Evolutionary conservation across 179 eudicot species (phyloP).

Genomic region (Vitellaria paradoxa): DNA sequence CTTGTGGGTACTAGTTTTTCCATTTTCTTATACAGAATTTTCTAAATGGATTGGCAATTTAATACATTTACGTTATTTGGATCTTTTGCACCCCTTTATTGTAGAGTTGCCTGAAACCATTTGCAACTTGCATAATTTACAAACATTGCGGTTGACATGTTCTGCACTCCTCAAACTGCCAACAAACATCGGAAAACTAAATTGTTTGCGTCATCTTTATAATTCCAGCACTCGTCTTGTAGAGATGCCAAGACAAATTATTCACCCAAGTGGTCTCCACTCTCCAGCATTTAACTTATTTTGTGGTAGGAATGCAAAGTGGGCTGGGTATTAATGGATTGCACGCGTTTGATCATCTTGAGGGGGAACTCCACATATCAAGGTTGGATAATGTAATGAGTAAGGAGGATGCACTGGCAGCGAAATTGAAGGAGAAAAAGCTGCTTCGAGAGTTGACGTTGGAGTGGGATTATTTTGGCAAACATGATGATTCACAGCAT

Average conservation of each 20-base stretch:
- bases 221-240: not conserved
- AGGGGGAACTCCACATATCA: not conserved
- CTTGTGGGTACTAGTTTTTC: slow-evolving; percentile 15
- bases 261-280: slow-evolving; percentile 1
- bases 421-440: slow-evolving; percentile 3
- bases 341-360: not conserved
- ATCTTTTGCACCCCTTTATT: slow-evolving; percentile 12
- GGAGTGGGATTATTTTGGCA: not conserved
- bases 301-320: not conserved
- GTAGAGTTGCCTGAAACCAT: slow-evolving; percentile 11
- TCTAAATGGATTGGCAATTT: slow-evolving; percentile 10
- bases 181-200: not conserved
- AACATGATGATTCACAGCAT: not conserved
- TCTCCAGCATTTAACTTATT: slow-evolving; percentile 2
- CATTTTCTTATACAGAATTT: not conserved
- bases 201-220: slow-evolving; percentile 14
- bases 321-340: not conserved
- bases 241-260: slow-evolving; percentile 12
- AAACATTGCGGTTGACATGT: slow-evolving; percentile 3
- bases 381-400: not conserved
- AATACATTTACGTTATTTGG: slow-evolving; percentile 18
- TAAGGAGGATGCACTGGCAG: not conserved
- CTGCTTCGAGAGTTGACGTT: slow-evolving; percentile 3
- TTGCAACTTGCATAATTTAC: slow-evolving; percentile 16
- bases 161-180: slow-evolving; percentile 11